Evolutionary conservation across 768 basidiomycete species (phyloP).

Genomic region (Lentinula raphanica): DNA sequence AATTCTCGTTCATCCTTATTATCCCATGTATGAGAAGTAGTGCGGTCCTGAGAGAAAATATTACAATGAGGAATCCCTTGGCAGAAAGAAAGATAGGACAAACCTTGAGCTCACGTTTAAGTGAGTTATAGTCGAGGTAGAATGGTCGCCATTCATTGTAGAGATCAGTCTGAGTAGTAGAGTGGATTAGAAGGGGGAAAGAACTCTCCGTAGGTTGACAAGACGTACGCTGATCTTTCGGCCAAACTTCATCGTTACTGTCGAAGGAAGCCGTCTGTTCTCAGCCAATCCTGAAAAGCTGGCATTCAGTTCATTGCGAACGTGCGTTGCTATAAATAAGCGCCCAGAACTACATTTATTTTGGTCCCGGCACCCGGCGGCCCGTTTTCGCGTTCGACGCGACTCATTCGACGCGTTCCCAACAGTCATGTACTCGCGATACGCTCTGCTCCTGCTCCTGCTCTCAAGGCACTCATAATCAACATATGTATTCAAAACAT

Average conservation of each 20-base stretch:
- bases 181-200: conserved; percentile 5
- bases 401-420: no score
- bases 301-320: background rate
- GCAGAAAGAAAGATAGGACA: background rate
- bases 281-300: background rate
- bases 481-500: no score
- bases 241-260: conserved; percentile 68
- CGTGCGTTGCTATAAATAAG: background rate
- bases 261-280: background rate
- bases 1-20: conserved; percentile 81
- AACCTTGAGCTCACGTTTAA: conserved; percentile 88
- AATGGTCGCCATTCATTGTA: conserved; percentile 89
- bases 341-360: background rate
- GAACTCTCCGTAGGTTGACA: background rate
- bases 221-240: conserved; percentile 62
- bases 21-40: conserved; percentile 59
- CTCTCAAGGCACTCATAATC: no score
- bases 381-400: background rate
- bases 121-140: conserved; percentile 83
- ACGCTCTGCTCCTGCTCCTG: no score
- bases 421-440: no score
- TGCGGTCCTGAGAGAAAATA: conserved; percentile 35
- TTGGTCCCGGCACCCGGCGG: background rate
- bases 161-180: conserved; percentile 55
- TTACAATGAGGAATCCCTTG: background rate